A percentile compares a stretch with the other conserved stretches of the same genome.
Conservation (phyloP, 1,139 yeast species). For the Sugiyamaella xylanicola region DNA sequence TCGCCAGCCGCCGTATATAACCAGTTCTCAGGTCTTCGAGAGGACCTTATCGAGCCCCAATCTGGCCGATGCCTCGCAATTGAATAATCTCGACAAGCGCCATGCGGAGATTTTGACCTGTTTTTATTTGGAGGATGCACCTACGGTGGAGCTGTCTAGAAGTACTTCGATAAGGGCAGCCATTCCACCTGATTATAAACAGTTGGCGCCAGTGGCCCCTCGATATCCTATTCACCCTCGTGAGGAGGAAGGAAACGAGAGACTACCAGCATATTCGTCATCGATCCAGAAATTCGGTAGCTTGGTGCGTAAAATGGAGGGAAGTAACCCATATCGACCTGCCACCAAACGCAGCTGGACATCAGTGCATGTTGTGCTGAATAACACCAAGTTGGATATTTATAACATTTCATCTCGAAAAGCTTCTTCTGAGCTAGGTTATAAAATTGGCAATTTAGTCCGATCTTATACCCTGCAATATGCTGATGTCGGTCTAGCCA, state of each 20-base stretch:
- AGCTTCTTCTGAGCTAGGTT: constrained; percentile 11
- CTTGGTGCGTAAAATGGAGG: constrained; percentile 42
- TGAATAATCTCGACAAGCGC: constrained; percentile 19
- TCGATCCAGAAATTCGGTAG: constrained; percentile 39
- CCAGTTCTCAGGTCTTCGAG: constrained; percentile 22
- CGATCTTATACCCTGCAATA: constrained; percentile 66
- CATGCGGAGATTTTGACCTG: constrained; percentile 24
- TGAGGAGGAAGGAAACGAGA: constrained; percentile 41
- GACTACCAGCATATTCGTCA: constrained; percentile 41
- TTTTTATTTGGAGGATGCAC: constrained; percentile 25
- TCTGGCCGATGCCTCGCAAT: constrained; percentile 16
- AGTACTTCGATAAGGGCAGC: not conserved
- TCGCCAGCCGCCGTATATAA: constrained; percentile 21
- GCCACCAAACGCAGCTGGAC: constrained; percentile 54
- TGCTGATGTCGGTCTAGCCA: constrained; percentile 67
- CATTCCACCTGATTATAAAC: constrained; percentile 35
- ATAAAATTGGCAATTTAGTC: constrained; percentile 26
- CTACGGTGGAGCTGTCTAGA: not conserved
- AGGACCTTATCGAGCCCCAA: constrained; percentile 25
- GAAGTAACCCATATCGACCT: constrained; percentile 40
- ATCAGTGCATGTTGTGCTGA: constrained; percentile 55
- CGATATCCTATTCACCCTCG: constrained; percentile 38
- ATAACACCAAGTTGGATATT: constrained; percentile 58
- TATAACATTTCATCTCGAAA: constrained; percentile 37
- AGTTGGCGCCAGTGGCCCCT: constrained; percentile 35